Percentiles rank a stretch among this genome's conserved stretches.
phyloP scores from a whole-genome alignment of 345 rosid species.

The Diplotaxis tenuifolia region DNA sequence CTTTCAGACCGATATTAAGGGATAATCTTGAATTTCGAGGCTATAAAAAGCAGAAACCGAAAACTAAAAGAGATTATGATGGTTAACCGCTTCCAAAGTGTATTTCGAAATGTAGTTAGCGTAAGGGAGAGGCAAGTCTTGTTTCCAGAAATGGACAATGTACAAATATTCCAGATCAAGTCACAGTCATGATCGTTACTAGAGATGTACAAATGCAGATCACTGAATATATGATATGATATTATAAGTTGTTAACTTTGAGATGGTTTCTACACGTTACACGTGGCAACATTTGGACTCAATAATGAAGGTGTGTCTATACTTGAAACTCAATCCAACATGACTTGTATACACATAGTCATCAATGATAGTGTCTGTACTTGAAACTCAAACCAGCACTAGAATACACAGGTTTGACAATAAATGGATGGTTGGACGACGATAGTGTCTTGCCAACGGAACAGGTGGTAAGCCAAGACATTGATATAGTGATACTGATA shows the following conservation, averaged over 20 bases:
- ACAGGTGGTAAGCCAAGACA: not conserved
- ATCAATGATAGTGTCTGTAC: not conserved
- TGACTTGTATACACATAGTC: not conserved
- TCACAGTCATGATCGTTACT: too few species aligned
- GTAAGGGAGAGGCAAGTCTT: too few species aligned
- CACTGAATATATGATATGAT: too few species aligned
- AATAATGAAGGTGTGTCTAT: not conserved
- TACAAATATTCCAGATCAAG: too few species aligned
- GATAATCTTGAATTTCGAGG: too few species aligned
- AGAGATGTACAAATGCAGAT: too few species aligned
- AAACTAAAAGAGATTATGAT: too few species aligned
- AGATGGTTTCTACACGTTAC: not conserved
- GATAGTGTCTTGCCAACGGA: not conserved
- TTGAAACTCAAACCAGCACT: not conserved
- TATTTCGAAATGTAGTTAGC: too few species aligned
- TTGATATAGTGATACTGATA: not conserved
- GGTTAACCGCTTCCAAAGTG: too few species aligned
- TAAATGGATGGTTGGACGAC: not conserved
- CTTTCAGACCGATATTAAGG: too few species aligned
- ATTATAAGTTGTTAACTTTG: not conserved
- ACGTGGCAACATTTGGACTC: not conserved
- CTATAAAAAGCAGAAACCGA: too few species aligned
- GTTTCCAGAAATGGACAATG: too few species aligned
- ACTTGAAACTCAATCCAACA: not conserved
- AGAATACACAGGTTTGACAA: not conserved